Evolutionary conservation across 805 yeast species (phyloP).

Genomic region (Ogataea wickerhamii): DNA sequence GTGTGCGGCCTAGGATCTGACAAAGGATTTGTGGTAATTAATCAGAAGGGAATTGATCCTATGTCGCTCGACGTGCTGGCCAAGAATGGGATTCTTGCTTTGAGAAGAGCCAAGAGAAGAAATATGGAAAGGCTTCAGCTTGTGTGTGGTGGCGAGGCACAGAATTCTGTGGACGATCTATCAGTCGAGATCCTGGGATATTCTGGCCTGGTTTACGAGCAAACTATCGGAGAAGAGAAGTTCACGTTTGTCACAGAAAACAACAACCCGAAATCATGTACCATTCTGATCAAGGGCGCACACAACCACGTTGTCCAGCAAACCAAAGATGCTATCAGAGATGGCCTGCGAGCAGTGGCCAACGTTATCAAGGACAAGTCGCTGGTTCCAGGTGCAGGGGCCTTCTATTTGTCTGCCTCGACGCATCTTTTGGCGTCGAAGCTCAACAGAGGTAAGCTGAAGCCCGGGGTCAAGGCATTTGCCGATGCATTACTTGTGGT

Average conservation of each 20-base stretch:
- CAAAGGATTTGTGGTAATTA: constrained; percentile 86
- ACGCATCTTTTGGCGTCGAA: constrained; percentile 57
- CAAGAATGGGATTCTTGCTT: constrained; percentile 85
- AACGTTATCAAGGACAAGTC: constrained; percentile 83
- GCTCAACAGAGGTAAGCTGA: constrained; percentile 74
- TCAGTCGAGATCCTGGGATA: constrained; percentile 74
- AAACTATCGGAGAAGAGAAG: constrained; percentile 94
- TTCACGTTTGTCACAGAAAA: constrained; percentile 93
- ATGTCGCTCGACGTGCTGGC: constrained; percentile 94
- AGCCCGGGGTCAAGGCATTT: constrained; percentile 89
- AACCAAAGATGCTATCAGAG: constrained; percentile 95
- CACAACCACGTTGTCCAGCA: constrained; percentile 85
- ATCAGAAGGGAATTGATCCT: constrained; percentile 98
- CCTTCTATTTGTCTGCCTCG: constrained; percentile 83
- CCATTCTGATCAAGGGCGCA: constrained; percentile 90
- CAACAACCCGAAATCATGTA: constrained; percentile 84
- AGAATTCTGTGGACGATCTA: constrained; percentile 93
- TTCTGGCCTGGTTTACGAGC: constrained; percentile 89
- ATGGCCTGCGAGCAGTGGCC: constrained; percentile 92
- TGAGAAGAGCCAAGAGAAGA: constrained; percentile 97
- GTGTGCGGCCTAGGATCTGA: constrained; percentile 76
- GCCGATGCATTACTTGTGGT: constrained; percentile 87
- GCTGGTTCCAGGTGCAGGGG: constrained; percentile 96
- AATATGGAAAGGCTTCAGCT: constrained; percentile 98
- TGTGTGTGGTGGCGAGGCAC: constrained; percentile 96